Evolutionary conservation across 352 stramenopile genomes (phyloP).

Genomic region (Globisporangium viniferum): DNA sequence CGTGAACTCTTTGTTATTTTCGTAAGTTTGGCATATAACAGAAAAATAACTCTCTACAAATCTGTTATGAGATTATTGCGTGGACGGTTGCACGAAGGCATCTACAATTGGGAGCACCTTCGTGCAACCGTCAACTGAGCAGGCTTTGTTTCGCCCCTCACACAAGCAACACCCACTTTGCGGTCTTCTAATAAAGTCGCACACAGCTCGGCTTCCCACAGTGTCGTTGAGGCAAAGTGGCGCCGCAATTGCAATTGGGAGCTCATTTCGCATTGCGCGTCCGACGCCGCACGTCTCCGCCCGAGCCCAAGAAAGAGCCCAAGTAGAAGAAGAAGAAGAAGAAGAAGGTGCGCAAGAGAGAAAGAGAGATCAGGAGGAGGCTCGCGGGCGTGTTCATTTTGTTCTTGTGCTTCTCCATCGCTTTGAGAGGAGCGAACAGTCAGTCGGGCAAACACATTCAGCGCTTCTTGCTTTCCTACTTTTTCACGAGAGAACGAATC

Average conservation of each 20-base stretch:
- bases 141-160: background rate
- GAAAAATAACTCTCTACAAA: too few relatives aligned
- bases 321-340: constrained; percentile 8
- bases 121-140: background rate
- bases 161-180: background rate
- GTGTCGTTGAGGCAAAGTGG: background rate
- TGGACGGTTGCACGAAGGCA: background rate
- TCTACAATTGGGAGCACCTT: too few relatives aligned
- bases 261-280: constrained; percentile 16
- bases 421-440: too few relatives aligned
- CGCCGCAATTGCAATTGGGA: constrained; percentile 1
- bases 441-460: background rate
- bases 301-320: background rate
- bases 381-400: background rate
- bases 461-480: background rate
- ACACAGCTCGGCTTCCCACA: background rate
- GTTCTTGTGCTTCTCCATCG: background rate
- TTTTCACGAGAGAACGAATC: background rate
- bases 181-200: background rate
- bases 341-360: background rate
- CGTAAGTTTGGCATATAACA: too few relatives aligned
- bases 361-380: background rate
- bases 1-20: background rate
- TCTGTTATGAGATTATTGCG: too few relatives aligned
- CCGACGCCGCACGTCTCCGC: constrained; percentile 3